A percentile compares a stretch with the other conserved stretches of the same genome.
Evolutionary conservation across 345 rosid genomes (phyloP).

Genomic region (Populus alba): DNA sequence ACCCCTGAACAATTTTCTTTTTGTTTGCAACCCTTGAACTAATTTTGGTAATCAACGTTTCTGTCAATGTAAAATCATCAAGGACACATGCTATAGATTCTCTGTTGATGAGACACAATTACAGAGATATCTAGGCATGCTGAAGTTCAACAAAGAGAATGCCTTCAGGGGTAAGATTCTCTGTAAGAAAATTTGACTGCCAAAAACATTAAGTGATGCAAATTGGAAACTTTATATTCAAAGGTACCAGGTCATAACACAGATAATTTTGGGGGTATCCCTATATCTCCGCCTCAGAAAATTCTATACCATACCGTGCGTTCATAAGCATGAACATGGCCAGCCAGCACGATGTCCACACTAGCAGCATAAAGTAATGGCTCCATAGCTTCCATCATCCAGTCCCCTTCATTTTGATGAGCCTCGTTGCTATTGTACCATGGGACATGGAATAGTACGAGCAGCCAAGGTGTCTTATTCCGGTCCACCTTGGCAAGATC

Average conservation of each 20-base stretch:
- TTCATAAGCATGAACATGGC: conserved; percentile 98
- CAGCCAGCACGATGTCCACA: conserved; percentile 73
- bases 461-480: conserved; percentile 83
- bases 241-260: background rate
- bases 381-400: conserved; percentile 84
- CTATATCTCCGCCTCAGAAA: background rate
- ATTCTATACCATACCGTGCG: conserved; percentile 52
- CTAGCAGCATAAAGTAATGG: conserved; percentile 74
- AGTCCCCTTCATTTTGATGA: conserved; percentile 79
- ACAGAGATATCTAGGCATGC: too few species aligned
- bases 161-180: background rate
- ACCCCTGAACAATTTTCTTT: background rate
- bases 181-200: background rate
- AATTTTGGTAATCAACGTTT: too few species aligned
- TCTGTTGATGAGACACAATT: too few species aligned
- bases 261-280: background rate
- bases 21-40: too few species aligned
- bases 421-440: conserved; percentile 94
- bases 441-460: conserved; percentile 76
- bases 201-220: background rate
- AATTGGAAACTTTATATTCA: background rate
- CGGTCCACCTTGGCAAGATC: conserved; percentile 80
- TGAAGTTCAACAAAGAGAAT: too few species aligned
- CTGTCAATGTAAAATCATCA: too few species aligned
- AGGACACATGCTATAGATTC: too few species aligned